These are phyloP conservation scores for Polyporus arcularius DNA, from an alignment of 768 basidiomycete species.

Conservation along the genomic window DNA sequence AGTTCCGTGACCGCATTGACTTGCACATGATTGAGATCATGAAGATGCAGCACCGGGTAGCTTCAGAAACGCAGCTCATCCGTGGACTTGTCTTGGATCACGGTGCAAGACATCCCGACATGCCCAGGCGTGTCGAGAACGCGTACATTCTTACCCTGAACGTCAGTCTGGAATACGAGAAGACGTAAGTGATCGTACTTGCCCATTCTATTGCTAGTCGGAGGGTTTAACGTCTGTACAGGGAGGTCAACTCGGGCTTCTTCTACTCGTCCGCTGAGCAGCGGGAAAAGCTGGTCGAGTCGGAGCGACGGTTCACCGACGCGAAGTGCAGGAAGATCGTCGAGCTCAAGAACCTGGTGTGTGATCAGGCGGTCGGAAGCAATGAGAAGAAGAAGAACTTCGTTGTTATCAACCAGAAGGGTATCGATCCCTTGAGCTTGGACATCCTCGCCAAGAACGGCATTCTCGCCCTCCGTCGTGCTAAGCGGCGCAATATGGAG, in stretches of 20 bases:
- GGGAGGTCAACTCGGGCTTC: constrained; percentile 99
- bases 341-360: constrained; percentile 93
- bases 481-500: constrained; percentile 99
- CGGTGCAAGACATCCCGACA: constrained; percentile 96
- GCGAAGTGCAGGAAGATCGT: constrained; percentile 94
- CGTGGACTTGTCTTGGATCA: constrained; percentile 97
- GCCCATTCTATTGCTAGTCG: constrained; percentile 7
- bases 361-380: constrained; percentile 86
- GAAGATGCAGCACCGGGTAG: constrained; percentile 99
- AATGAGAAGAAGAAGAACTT: constrained; percentile 85
- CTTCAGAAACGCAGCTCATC: constrained; percentile 94
- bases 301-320: constrained; percentile 92
- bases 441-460: constrained; percentile 97
- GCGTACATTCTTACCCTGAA: constrained; percentile 94
- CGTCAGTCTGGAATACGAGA: constrained; percentile 98
- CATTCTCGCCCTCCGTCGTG: constrained; percentile 90
- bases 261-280: constrained; percentile 99
- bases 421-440: constrained; percentile 95
- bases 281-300: constrained; percentile 97
- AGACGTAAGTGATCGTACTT: constrained; percentile 70
- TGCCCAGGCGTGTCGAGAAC: constrained; percentile 98
- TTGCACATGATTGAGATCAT: constrained; percentile 99
- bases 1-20: constrained; percentile 89
- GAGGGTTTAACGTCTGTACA: constrained; percentile 37
- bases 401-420: constrained; percentile 98